Base-by-base conservation (phyloP, 2,329 filamentous ascomycete species). In the Penicillium sp. region DNA sequence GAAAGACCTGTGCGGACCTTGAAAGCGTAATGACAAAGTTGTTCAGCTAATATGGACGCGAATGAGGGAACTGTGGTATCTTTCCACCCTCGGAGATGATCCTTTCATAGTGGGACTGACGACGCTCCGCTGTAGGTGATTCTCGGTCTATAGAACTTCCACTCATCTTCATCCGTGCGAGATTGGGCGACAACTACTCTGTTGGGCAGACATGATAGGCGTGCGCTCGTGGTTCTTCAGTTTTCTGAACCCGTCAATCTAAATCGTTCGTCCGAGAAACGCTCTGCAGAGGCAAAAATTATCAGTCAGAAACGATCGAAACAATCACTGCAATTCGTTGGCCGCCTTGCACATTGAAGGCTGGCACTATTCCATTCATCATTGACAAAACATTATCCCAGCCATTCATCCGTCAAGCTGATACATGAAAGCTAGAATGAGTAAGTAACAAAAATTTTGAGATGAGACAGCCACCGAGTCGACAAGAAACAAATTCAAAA, bases 401-500 rank as follows among this genome's bases (percentile, higher is more conserved):
- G 26, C 26, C 41, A 28, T 28, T 43, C 41, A 43, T 28, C 21
- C 26, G 23, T 29, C 23, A 29, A 23, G 41, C n/a, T 43, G 41
- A 43, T 43, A 43, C 41, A 43, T 43, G 23, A 28, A 28, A 42
- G n/a, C 21, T 41, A 45, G 21, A 18, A 34, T 3, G 21, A 43
- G 36, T 15, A 39, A 6, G 18, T 10, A 21, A 39, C 36, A 21
- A 12, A 39, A 21, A 42, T 42, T 33, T 6, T 52, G 6, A 49
- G 44, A 47, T 21, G 43, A 56, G 46, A 56, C 49, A 56, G 50
- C 36, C 36, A 23, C 36, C 36, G 16, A 21, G 12, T 39, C 18
- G 21, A 39, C 16, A 13, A 21, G 10, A 18, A 39, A 21, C 36
- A 13, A 21, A 39, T 4, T 13, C 13, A 10, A 12, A 21, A 39